These are phyloP conservation scores for Daldinia sp. DNA, from an alignment of 2,329 filamentous ascomycete genomes.

Conservation along the genomic window DNA sequence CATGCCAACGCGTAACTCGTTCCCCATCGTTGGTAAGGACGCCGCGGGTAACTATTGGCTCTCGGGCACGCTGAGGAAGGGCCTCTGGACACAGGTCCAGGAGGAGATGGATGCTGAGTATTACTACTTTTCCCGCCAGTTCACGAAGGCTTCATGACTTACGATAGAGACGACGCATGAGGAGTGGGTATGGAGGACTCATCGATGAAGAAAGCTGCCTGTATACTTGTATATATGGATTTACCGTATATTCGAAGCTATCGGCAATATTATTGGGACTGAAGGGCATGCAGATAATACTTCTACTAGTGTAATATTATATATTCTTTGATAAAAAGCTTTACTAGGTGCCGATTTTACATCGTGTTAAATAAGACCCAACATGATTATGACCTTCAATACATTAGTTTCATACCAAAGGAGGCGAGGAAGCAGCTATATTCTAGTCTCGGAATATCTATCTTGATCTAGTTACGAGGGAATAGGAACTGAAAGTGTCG, in stretches of 20 bases:
- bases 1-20: slow-evolving; percentile 37
- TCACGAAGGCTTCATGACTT: background rate
- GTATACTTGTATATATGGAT: slow-evolving; percentile 1
- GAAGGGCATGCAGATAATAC: background rate
- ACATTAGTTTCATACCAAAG: background rate
- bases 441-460: no score
- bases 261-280: background rate
- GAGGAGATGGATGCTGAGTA: slow-evolving; percentile 41
- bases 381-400: background rate
- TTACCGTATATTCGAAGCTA: background rate
- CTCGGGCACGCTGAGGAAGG: slow-evolving; percentile 37
- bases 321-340: background rate
- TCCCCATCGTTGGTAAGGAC: slow-evolving; percentile 46
- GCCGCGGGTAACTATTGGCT: slow-evolving; percentile 46
- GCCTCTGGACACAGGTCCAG: slow-evolving; percentile 49
- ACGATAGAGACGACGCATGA: slow-evolving; percentile 5
- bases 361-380: background rate
- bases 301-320: background rate
- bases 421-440: background rate
- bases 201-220: background rate
- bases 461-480: no score
- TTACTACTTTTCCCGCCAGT: slow-evolving; percentile 16
- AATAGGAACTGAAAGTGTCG: no score
- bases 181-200: background rate
- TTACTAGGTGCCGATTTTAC: background rate